Evolutionary conservation across 2,329 filamentous ascomycete genomes (phyloP), one percentile per base, ranked within the genome.

Genomic region (Pseudocercospora macadamiae): DNA sequence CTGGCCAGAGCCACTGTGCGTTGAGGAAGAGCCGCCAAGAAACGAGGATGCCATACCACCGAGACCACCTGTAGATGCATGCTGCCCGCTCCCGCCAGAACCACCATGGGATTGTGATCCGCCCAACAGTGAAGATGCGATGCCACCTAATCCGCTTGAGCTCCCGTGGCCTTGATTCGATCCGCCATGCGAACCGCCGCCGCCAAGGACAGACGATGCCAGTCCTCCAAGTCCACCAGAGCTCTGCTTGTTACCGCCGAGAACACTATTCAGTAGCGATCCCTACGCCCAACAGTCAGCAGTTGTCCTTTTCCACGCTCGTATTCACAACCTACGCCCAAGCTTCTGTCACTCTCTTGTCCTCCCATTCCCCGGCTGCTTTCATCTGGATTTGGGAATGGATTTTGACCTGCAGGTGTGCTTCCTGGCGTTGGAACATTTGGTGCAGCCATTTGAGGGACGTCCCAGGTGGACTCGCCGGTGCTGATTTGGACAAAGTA

Each of bases 401-500:
- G 74, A 54, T 70, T 71, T 26, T 67, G 66, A 25, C 65, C 63
- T 34, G 70, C 72, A 44, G 75, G 75, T 45, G 75, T 77, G 37
- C 64, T 66, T 49, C 73, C 71, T 18, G 74, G 72, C 10, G 72
- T 74, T 21, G 73, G 74, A 30, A 74, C 73, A 44, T 73, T 71
- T 21, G 74, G 74, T 42, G 74, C 74, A 36, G 73, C 70, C 61
- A 66, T 67, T 10, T 73, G 76, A 10, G 75, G 75, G 25, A 70
- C 67, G 42, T 76, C 73, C 75, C 75, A 77, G 18, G 74, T 76
- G 32, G 73, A 75, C 57, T 74, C 71, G 57, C 74, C 74, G 52
- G 74, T 77, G 62, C 70, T 74, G 39, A 76, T 76, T 63, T 76
- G 74, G 12, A 77, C 75, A 61, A 68, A 77, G 67, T 77, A 77